Evolutionary conservation across 768 basidiomycete genomes (phyloP).

Genomic region (Macrolepiota fuliginosa): DNA sequence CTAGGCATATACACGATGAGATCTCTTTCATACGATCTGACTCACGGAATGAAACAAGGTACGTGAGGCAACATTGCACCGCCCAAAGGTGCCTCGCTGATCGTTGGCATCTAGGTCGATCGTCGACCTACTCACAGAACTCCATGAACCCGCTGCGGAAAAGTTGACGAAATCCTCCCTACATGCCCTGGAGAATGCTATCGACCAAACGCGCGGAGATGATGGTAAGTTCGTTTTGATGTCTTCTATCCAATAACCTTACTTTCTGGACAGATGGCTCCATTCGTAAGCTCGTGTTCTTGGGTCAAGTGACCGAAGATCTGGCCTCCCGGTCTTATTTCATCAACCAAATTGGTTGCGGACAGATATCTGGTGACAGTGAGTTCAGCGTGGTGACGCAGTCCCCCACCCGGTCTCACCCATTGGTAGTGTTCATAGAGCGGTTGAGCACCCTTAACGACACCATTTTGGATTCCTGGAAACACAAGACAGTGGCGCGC

Average conservation of each 20-base stretch:
- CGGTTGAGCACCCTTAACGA: background rate
- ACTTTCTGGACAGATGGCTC: conserved; percentile 21
- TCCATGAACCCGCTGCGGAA: conserved; percentile 53
- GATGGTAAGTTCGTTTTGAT: conserved; percentile 27
- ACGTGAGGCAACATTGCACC: conserved; percentile 17
- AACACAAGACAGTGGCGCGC: background rate
- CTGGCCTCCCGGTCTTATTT: conserved; percentile 43
- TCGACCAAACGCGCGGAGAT: conserved; percentile 26
- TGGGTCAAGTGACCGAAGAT: conserved; percentile 49
- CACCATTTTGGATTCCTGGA: conserved; percentile 5
- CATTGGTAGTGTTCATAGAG: background rate
- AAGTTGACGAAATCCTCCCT: conserved; percentile 40
- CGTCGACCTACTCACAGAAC: conserved; percentile 36
- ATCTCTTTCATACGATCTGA: conserved; percentile 42
- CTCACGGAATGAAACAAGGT: conserved; percentile 44
- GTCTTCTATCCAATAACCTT: background rate
- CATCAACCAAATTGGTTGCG: conserved; percentile 41
- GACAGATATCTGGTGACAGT: conserved; percentile 27
- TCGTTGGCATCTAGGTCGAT: conserved; percentile 34
- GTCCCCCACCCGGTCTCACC: background rate
- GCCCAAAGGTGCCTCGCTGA: conserved; percentile 5
- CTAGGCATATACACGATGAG: conserved; percentile 58
- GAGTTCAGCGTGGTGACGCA: background rate
- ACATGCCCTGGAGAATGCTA: conserved; percentile 36
- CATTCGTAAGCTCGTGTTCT: conserved; percentile 36